A percentile compares a stretch with the other conserved stretches of the same genome.
phyloP scores from a whole-genome alignment of 73 alveolate genomes.

The Tetrahymena malaccensis region DNA sequence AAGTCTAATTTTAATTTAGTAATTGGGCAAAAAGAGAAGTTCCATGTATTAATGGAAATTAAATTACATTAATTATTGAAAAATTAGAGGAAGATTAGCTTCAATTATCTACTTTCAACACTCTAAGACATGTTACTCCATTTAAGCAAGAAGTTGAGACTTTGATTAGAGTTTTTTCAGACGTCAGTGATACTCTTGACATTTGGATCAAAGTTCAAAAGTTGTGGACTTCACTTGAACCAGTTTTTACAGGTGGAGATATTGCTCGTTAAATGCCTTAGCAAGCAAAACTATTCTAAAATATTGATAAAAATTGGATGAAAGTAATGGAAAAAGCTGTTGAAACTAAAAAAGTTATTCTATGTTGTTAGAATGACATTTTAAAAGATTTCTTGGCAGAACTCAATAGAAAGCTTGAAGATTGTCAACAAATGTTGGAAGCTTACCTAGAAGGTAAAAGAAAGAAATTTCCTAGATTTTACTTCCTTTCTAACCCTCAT shows the following conservation, averaged over 20 bases:
- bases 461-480: slow-evolving; percentile 99
- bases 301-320: slow-evolving; percentile 97
- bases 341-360: slow-evolving; percentile 94
- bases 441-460: slow-evolving; percentile 99
- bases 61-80: slow-evolving; percentile 94
- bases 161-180: slow-evolving; percentile 71
- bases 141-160: slow-evolving; percentile 86
- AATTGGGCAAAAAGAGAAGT: slow-evolving; percentile 95
- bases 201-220: slow-evolving; percentile 99
- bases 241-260: slow-evolving; percentile 99
- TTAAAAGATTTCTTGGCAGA: slow-evolving; percentile 94
- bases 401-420: slow-evolving; percentile 92
- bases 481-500: slow-evolving; percentile 97
- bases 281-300: slow-evolving; percentile 97
- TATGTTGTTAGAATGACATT: slow-evolving; percentile 96
- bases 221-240: slow-evolving; percentile 98
- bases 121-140: slow-evolving; percentile 91
- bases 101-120: slow-evolving; percentile 87
- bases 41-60: slow-evolving; percentile 91
- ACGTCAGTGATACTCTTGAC: slow-evolving; percentile 97
- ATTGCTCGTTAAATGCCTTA: slow-evolving; percentile 99
- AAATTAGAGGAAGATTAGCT: slow-evolving; percentile 98
- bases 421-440: slow-evolving; percentile 98
- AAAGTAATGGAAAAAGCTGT: slow-evolving; percentile 98
- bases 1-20: slow-evolving; percentile 90